A percentile compares a stretch with the other conserved stretches of the same genome.
Conservation (phyloP, 2,329 filamentous ascomycete genomes). For the Fusarium coicis region DNA sequence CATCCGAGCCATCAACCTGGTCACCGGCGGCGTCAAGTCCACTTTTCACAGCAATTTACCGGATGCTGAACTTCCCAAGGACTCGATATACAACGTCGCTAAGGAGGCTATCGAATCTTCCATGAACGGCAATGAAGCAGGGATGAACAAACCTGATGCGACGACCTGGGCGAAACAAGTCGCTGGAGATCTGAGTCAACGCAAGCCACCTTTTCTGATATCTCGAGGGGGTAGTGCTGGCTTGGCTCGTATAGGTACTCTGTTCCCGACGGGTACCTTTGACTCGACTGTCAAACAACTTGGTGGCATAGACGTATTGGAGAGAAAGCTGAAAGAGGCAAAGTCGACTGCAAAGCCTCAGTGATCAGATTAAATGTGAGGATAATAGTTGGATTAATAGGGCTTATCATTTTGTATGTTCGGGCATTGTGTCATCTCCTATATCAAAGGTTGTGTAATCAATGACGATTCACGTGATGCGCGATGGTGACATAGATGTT, state of each 20-base stretch:
- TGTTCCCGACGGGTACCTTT: conserved; percentile 17
- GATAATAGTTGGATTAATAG: no score
- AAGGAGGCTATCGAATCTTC: conserved; percentile 24
- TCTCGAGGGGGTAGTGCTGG: conserved; percentile 21
- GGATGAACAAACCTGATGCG: background rate
- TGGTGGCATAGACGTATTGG: conserved; percentile 25
- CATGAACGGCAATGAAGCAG: conserved; percentile 10
- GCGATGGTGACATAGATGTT: conserved; percentile 19
- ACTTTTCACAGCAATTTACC: conserved; percentile 22
- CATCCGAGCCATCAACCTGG: conserved; percentile 41
- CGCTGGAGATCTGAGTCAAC: conserved; percentile 22
- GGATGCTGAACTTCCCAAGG: background rate
- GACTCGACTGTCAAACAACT: conserved; percentile 24
- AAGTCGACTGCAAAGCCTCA: background rate
- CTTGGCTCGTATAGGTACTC: background rate
- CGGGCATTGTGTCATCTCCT: rapidly evolving
- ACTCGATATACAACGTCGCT: conserved; percentile 29
- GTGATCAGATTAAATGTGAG: background rate
- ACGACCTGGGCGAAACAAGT: conserved; percentile 30
- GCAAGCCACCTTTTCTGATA: conserved; percentile 22
- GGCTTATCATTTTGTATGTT: background rate
- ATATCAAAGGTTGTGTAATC: background rate
- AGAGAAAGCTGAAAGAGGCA: conserved; percentile 15
- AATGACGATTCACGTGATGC: conserved; percentile 10
- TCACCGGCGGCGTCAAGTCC: conserved; percentile 41